Evolutionary conservation across 768 basidiomycete species (phyloP), one percentile per base, ranked within the genome.

Genomic region (Rubroboletus satanas): DNA sequence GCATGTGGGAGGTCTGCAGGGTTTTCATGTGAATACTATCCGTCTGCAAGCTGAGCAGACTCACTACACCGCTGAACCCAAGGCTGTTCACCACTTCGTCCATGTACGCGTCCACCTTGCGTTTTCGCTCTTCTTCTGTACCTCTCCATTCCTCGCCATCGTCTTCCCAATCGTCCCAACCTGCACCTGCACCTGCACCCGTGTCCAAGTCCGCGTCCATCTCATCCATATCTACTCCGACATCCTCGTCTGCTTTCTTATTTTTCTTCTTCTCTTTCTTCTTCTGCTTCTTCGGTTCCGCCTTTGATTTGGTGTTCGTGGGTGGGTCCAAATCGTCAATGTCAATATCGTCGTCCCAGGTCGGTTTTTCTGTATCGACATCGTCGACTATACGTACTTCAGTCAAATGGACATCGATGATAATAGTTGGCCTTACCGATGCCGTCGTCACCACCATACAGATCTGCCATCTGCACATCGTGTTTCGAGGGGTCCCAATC

Each of bases 1-100:
- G 87, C 65, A 94, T 74, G 66, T 86, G 91, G 7, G 85, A 94
- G 48, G 96, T 86, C 95, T 95, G 64, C 23, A 59, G 15, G 48
- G 9, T 33, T 55, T n/a, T 37, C 15, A 31, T 45, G 39, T 55
- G 11, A 60, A 46, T n/a, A 28, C 21, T 43, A 14, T n/a, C 9
- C 14, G 6, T 10, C 43, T 37, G n/a, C 31, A 46, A 37, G 7
- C 39, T 6, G 42, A 23, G 31, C 4, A 42, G 29, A 77, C 86
- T 64, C 56, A 94, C 95, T 77, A 98, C 82, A 64, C 96, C 95
- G 70, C 98, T 98, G 75, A 98, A 96, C 57, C 98, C 96, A 17
- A 98, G 77, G 32, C 43, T 55, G 35, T 79, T 85, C 67, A 94
- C 88, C 39, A 98, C 77, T 69, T 93, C 90, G 57, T 93, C 88